Percentiles rank a stretch among this genome's conserved stretches.
phyloP scores from a whole-genome alignment of 2,329 filamentous ascomycete genomes.

The Massarina eburnea region DNA sequence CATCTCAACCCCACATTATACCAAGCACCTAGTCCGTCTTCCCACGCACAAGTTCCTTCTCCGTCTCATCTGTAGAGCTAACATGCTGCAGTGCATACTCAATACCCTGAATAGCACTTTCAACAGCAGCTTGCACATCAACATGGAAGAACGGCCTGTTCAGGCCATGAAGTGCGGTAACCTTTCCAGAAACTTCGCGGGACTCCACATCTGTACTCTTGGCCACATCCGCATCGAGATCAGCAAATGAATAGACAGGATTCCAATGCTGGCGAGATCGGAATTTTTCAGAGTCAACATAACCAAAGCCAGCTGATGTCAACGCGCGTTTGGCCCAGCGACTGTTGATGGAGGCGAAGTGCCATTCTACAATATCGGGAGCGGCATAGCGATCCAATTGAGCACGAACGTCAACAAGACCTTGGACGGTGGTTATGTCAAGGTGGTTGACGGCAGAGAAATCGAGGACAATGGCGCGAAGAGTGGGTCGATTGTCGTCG shows the following conservation, averaged over 20 bases:
- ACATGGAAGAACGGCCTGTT: constrained; percentile 93
- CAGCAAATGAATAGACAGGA: constrained; percentile 92
- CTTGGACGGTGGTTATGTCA: constrained; percentile 89
- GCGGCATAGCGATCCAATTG: constrained; percentile 84
- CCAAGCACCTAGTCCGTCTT: neutral
- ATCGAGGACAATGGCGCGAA: constrained; percentile 90
- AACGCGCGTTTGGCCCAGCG: constrained; percentile 93
- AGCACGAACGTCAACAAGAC: constrained; percentile 90
- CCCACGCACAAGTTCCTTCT: constrained; percentile 4
- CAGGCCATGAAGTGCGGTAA: constrained; percentile 77
- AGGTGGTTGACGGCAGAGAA: constrained; percentile 93
- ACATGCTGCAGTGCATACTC: constrained; percentile 45
- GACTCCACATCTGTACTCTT: constrained; percentile 36
- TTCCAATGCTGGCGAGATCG: constrained; percentile 67
- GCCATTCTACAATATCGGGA: constrained; percentile 87
- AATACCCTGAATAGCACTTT: constrained; percentile 81
- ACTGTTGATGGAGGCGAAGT: constrained; percentile 91
- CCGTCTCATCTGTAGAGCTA: constrained; percentile 2
- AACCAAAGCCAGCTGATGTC: constrained; percentile 84
- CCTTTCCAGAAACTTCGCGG: constrained; percentile 34
- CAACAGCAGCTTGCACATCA: constrained; percentile 84
- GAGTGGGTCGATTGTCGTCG: constrained; percentile 62
- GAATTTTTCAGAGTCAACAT: constrained; percentile 55
- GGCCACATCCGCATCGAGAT: constrained; percentile 68
- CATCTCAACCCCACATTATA: neutral